Percentiles rank a stretch among this genome's conserved stretches.
Evolutionary conservation across 192 early-diverging fungal species (phyloP).

Genomic region (Linnemannia hyalina): DNA sequence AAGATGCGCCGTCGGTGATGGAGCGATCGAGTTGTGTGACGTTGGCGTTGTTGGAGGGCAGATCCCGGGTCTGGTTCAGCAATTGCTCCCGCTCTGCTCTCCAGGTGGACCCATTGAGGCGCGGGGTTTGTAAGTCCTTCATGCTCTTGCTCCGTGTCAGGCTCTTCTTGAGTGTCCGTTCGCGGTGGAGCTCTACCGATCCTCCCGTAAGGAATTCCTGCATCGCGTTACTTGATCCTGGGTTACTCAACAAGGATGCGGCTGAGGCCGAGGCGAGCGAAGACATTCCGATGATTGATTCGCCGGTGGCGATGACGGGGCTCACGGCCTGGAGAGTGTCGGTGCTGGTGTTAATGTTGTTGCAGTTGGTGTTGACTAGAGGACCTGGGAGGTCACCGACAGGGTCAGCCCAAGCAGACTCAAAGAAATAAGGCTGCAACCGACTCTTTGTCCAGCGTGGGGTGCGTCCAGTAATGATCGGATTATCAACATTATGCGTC

Average conservation of each 20-base stretch:
- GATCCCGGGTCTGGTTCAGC: conserved; percentile 33
- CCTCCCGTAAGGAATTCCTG: conserved; percentile 50
- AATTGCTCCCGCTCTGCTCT: conserved; percentile 46
- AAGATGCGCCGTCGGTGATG: background rate
- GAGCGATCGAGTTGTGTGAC: background rate
- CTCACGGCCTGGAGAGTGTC: background rate
- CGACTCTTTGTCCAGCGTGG: conserved; percentile 53
- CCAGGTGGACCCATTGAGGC: conserved; percentile 46
- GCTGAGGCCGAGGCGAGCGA: conserved; percentile 30
- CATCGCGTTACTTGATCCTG: conserved; percentile 28
- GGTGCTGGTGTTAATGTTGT: background rate
- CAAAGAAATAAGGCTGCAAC: conserved; percentile 52
- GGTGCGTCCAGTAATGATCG: conserved; percentile 42
- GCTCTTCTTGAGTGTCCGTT: conserved; percentile 52
- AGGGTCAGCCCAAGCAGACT: conserved; percentile 32
- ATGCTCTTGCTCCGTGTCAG: conserved; percentile 48
- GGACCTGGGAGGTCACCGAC: conserved; percentile 27
- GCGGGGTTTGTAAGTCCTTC: conserved; percentile 44
- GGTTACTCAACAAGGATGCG: conserved; percentile 4
- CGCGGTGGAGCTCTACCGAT: conserved; percentile 43
- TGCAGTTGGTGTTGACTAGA: background rate
- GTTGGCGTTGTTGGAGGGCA: background rate
- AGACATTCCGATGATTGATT: background rate
- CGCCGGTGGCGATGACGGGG: background rate
- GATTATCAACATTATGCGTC: conserved; percentile 52